Evolutionary conservation across 331 rosid genomes (phyloP), one percentile per base, ranked within the genome.

Genomic region (Rosa hybrid): DNA sequence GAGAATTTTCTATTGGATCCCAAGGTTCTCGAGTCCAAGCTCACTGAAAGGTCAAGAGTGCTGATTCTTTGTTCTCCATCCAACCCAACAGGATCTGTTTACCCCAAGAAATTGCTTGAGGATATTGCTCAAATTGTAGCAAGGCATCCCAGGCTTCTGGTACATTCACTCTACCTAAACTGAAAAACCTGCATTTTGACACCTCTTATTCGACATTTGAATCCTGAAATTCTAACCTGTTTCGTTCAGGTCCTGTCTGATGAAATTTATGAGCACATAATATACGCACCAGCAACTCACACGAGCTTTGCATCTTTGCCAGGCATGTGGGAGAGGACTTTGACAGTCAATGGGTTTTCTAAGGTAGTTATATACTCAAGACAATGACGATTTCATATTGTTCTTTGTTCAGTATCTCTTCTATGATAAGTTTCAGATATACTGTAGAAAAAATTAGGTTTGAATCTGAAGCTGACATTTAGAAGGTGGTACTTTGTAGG

Each of bases 131-230:
- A 79, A 81, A 83, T 94, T 83, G 97, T 91, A 21, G 97, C 94
- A 39, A 94, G 86, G 88, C 88, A 94, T 89, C 98, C 97, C 21
- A 87, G 97, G 89, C 98, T 94, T 81, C 85, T 94, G 97, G 98
- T 94, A 87, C 79, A 77, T 59, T 74, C 46, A 62, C 80, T 81
- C 69, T 18, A 62, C 34, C 75, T 50, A 57, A 63, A 56, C 34
- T 12, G 34, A 49, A 57, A 71, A 34, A 41, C 45, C 16, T 71
- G 38, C 80, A 71, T 65, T 77, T 80, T 63, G 67, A 53, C 67
- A 64, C 54, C 76, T 81, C 59, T 11, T 53, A 65, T 74, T 69
- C 63, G 9, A 42, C 34, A 20, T 65, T 59, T 80, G 76, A 46
- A 74, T 79, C 49, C 72, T 77, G 74, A 80, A 34, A 71, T 74